Base-by-base conservation (phyloP, 805 yeast genomes). In the Cyberlindnera suaveolens region DNA sequence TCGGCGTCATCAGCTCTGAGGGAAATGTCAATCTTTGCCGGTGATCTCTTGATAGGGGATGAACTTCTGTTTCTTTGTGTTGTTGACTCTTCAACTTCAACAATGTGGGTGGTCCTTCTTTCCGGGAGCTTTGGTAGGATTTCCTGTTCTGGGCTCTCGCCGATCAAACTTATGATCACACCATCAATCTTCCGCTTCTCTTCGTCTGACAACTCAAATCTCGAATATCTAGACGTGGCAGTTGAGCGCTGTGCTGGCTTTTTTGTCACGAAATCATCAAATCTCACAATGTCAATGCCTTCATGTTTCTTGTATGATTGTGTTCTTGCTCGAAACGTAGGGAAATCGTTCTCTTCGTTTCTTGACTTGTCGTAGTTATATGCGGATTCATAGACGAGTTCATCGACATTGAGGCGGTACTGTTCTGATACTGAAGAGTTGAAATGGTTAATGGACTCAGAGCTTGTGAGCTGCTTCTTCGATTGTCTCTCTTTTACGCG, bases 331-430 rank as follows among this genome's bases (percentile, higher is more conserved):
- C 26, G 9, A 17, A 32, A 13, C 18, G 5, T 17, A 10, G 26
- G 9, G 11, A 15, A 4, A 36, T 16, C 17, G 17, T 33, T 29
- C 19, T 36, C 38, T n/a, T 39, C 31, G 34, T 36, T 47, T 19
- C 41, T 36, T 3, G 68, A 89, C 29, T 66, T 62, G 9, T 67
- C 66, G 7, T 61, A 55, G 50, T 78, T 80, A 64, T 91, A 85
- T 4, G 82, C 74, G 40, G 68, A 61, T 61, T 84, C 90, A 43
- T 70, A 71, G 66, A 80, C 72, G 52, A 83, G 68, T 6, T 67
- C 64, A 48, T 63, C 65, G 43, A 70, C 60, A 27, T 51, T 43
- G 9, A 56, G 42, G 58, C 80, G 77, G 38, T 72, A 74, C 8
- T 68, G 67, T 20, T 53, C 52, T 4, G 82, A 70, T 16, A 76